These are phyloP conservation scores for Schwanniomyces pseudopolymorphus DNA, from an alignment of 805 yeast genomes.

Conservation along the genomic window DNA sequence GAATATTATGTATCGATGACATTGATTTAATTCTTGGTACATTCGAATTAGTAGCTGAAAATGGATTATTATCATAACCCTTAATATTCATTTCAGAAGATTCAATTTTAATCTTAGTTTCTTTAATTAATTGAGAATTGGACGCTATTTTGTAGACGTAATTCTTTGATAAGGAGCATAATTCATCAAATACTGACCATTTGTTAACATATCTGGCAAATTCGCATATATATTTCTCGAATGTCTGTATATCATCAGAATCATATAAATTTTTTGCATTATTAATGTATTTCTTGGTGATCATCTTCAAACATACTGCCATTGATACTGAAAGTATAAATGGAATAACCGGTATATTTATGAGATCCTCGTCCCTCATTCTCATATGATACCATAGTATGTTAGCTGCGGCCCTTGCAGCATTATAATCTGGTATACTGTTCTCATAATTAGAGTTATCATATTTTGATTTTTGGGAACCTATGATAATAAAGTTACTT, in stretches of 20 bases:
- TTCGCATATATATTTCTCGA: constrained; percentile 18
- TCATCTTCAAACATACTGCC: constrained; percentile 22
- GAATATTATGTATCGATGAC: background rate
- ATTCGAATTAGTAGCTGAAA: background rate
- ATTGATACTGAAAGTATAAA: constrained; percentile 26
- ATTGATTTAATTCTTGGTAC: background rate
- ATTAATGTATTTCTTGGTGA: constrained; percentile 11
- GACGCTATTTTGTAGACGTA: constrained; percentile 16
- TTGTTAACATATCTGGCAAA: constrained; percentile 18
- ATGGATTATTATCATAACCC: background rate
- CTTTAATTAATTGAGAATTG: constrained; percentile 1
- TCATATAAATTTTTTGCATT: constrained; percentile 6
- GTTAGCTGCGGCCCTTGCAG: constrained; percentile 23
- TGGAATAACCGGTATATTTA: constrained; percentile 26
- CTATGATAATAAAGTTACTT: constrained; percentile 24
- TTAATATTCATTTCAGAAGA: background rate
- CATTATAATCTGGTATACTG: constrained; percentile 20
- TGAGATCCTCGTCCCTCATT: constrained; percentile 15
- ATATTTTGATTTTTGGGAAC: constrained; percentile 26
- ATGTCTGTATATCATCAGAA: constrained; percentile 7
- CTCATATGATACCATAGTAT: constrained; percentile 23
- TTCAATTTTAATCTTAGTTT: background rate
- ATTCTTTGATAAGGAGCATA: constrained; percentile 19
- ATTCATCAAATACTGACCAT: constrained; percentile 32
- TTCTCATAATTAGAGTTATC: constrained; percentile 20